Evolutionary conservation across 2,329 filamentous ascomycete genomes (phyloP).

Genomic region (Chaetomium olivaceum): DNA sequence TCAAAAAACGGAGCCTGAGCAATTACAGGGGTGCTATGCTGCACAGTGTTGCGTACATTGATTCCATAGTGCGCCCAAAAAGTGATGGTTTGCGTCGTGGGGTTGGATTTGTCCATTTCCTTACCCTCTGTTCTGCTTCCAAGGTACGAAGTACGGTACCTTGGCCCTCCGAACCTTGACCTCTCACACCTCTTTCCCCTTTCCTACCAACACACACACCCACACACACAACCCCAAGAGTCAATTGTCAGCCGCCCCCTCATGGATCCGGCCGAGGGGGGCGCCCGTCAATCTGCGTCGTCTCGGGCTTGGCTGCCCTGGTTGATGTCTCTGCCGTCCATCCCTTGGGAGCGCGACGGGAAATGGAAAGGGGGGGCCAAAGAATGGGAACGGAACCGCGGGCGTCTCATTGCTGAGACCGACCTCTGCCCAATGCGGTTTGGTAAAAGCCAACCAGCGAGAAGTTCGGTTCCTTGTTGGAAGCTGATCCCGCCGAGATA

Average conservation of each 20-base stretch:
- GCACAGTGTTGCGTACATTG: slow-evolving; percentile 4
- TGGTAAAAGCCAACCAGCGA: not conserved
- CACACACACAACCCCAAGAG: not conserved
- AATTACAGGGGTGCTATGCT: not conserved
- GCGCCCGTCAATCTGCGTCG: slow-evolving; percentile 8
- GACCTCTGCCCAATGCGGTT: slow-evolving; percentile 6
- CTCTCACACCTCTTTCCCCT: not conserved
- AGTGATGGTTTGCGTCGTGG: not conserved
- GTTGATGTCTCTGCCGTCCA: slow-evolving; percentile 13
- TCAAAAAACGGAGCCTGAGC: slow-evolving; percentile 12
- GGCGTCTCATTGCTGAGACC: slow-evolving; percentile 18
- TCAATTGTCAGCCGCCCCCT: not conserved
- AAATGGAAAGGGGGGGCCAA: slow-evolving; percentile 3
- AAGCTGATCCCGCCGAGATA: slow-evolving; percentile 8
- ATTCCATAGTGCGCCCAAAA: slow-evolving; percentile 1
- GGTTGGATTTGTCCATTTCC: not conserved
- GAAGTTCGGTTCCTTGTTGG: slow-evolving; percentile 6
- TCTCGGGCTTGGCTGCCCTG: slow-evolving; percentile 18
- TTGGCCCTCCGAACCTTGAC: not conserved
- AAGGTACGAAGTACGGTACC: not conserved
- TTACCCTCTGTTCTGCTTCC: not conserved
- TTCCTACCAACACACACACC: not conserved
- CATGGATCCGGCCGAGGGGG: slow-evolving; percentile 11
- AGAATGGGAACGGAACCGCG: slow-evolving; percentile 3
- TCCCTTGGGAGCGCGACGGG: slow-evolving; percentile 5